phyloP scores from a whole-genome alignment of 192 early-diverging fungal species.

The Oehlia diaphana region DNA sequence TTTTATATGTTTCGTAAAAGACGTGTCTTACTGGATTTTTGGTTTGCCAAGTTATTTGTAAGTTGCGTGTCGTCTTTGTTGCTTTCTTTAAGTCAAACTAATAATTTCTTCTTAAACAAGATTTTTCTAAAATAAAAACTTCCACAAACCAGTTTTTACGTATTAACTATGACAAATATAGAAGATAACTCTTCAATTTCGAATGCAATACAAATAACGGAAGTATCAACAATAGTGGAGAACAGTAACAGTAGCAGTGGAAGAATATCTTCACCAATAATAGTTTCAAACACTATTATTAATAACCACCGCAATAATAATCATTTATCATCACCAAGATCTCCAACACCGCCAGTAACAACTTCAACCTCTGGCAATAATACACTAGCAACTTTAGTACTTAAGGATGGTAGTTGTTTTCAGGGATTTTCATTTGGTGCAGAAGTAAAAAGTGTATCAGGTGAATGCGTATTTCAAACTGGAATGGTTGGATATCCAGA shows the following conservation, averaged over 20 bases:
- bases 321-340: constrained; percentile 31
- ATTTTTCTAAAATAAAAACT: too few relatives aligned
- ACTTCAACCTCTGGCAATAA: constrained; percentile 35
- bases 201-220: not conserved
- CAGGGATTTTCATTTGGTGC: constrained; percentile 96
- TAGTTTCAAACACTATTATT: not conserved
- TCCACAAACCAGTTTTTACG: too few relatives aligned
- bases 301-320: not conserved
- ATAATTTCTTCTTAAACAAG: too few relatives aligned
- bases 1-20: too few relatives aligned
- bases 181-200: not conserved
- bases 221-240: not conserved
- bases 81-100: too few relatives aligned
- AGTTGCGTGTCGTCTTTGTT: too few relatives aligned
- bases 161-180: not conserved
- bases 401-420: constrained; percentile 83
- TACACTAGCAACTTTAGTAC: constrained; percentile 70
- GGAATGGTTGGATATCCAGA: constrained; percentile 99
- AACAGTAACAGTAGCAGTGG: not conserved
- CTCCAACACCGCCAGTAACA: constrained; percentile 41
- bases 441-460: constrained; percentile 79
- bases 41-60: too few relatives aligned
- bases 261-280: not conserved
- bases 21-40: too few relatives aligned
- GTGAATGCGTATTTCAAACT: constrained; percentile 99